phyloP scores from a whole-genome alignment of 495 filamentous ascomycete species.

The Paragyromitra xinjiangensis region DNA sequence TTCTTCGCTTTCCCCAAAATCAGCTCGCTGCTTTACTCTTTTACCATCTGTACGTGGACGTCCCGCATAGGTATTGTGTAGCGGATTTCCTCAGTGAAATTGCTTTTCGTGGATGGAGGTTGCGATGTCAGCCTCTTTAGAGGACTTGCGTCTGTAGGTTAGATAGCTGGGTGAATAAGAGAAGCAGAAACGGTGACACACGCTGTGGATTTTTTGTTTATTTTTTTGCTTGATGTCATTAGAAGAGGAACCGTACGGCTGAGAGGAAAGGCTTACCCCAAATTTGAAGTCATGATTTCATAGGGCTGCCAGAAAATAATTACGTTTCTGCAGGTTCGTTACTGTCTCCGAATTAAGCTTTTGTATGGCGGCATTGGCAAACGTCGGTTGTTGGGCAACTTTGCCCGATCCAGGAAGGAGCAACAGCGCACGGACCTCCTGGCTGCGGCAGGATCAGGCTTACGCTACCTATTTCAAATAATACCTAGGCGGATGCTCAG shows the following conservation, averaged over 20 bases:
- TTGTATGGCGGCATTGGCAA: neutral
- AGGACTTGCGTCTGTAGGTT: neutral
- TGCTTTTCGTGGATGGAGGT: no score
- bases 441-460: neutral
- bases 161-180: neutral
- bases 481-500: neutral
- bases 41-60: neutral
- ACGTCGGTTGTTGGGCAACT: neutral
- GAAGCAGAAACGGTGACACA: neutral
- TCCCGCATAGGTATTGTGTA: neutral
- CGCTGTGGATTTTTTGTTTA: neutral
- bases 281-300: neutral
- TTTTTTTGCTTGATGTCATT: neutral
- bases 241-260: neutral
- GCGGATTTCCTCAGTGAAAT: neutral
- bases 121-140: neutral
- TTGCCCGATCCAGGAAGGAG: neutral
- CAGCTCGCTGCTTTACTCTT: neutral
- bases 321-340: neutral
- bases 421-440: neutral
- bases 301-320: neutral
- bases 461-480: slow-evolving; percentile 1
- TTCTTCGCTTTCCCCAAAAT: neutral
- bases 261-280: neutral
- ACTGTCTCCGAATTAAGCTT: neutral